Base-by-base conservation (phyloP, 179 eudicot species). In the Vitellaria paradoxa region DNA sequence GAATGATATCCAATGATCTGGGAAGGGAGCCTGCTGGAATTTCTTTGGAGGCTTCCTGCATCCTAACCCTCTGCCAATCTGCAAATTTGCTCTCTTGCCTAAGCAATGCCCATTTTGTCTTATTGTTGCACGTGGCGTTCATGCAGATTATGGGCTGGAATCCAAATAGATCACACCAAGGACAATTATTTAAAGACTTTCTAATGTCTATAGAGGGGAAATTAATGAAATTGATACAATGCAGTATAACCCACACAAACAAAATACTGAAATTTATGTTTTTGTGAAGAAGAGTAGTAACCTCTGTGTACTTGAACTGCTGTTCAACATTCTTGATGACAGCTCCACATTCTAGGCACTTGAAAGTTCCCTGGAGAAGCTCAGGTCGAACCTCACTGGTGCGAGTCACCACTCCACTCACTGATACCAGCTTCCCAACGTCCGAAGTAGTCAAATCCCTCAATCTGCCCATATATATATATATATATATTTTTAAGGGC, bases 351-450 rank as follows among this genome's bases (percentile, higher is more conserved):
- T 92, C 97, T 82, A 92, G 85, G 80, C 99, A 96, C 90, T 88
- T 93, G 77, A 96, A 96, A 73, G 94, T 89, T 21, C 99, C 99
- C 72, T 90, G 88, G 50, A 96, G 93, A 68, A 96, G 89, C 88
- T 96, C 98, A 0, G 99, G 99, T 52, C 99, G 85, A 74, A 96
- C 98, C 89, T 96, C 99, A 77, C 98, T 94, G 14, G 99, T 96
- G 4, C 99, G 90, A 15, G 99, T 96, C 59, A 94, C 98, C 66
- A 96, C 99, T 59, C 99, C 98, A 12, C 91, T 90, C 64, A 93
- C 98, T 0, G 98, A 85, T 4, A 93, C 96, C 79, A 96, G 67
- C 79, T 85, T 93, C 49, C 99, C 99, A 73, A 96, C 81, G 76
- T 96, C 98, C 37, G 91, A 80, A 21, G 98, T 92, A 14, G 90